Percentiles rank a stretch among this genome's conserved stretches.
These are phyloP conservation scores for Aureobasidium mangrovei DNA, from an alignment of 2,329 filamentous ascomycete genomes.

Conservation along the genomic window DNA sequence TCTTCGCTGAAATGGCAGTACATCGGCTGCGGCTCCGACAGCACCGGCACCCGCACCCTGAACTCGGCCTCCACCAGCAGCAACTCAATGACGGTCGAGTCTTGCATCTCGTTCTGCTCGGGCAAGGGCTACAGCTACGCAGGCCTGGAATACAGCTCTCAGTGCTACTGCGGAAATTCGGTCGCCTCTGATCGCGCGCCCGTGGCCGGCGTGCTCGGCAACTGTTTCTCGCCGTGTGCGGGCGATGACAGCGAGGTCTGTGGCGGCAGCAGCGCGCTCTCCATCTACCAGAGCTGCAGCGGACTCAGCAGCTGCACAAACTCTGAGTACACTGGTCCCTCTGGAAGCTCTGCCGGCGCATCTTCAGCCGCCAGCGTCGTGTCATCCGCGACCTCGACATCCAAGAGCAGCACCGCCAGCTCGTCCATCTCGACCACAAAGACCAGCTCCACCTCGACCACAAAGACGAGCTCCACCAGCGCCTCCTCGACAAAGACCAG, in stretches of 20 bases:
- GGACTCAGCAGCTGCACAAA: conserved; percentile 14
- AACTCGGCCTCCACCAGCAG: conserved; percentile 15
- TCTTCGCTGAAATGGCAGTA: conserved; percentile 22
- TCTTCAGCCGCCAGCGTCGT: conserved; percentile 1
- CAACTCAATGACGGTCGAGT: conserved; percentile 23
- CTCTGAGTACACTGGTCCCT: conserved; percentile 14
- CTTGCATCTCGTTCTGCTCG: conserved; percentile 23
- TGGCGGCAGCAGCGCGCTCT: conserved; percentile 30
- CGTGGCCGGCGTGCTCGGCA: conserved; percentile 42
- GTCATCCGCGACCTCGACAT: neutral
- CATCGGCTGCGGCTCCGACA: conserved; percentile 25
- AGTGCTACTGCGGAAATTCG: conserved; percentile 27
- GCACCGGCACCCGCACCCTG: conserved; percentile 19
- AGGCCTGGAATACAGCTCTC: conserved; percentile 25
- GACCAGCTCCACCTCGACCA: neutral
- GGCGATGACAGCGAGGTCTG: conserved; percentile 37
- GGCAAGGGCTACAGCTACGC: conserved; percentile 23
- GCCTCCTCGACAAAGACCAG: conserved; percentile 1
- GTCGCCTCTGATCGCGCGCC: conserved; percentile 28
- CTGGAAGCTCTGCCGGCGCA: conserved; percentile 4
- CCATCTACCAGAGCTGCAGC: conserved; percentile 25
- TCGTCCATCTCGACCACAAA: neutral
- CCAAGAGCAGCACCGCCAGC: neutral
- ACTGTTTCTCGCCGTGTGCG: conserved; percentile 46
- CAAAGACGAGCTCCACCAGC: neutral